Evolutionary conservation across 148 eudicot genomes (phyloP), one percentile per base, ranked within the genome.

Genomic region (Agrostemma githago): DNA sequence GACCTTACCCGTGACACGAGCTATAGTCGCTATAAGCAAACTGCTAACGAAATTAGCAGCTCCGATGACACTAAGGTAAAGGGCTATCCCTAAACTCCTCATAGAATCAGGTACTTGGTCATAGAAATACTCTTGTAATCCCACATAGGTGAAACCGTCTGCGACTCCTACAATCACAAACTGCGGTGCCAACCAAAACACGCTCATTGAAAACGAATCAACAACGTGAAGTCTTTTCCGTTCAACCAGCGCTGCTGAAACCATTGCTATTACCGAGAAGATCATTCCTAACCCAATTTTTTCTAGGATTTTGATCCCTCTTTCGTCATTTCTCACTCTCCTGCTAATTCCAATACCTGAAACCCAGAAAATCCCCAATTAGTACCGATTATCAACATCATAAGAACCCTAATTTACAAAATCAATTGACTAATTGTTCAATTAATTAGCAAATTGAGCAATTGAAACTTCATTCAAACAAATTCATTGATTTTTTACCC

Each of bases 101-200:
- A 89, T 87, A 1, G 91, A 89, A 74, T 89, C 94, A 8, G 94
- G 94, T 2, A 89, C 94, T 79, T 89, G 89, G n/a, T 84, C 94
- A 48, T 89, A 89, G 41, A 89, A 89, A 53, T 86, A 87, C 77
- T 89, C 95, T 79, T 90, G 95, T 63, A 90, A 71, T 20, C 95
- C 95, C 51, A 90, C 91, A 4, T 88, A 67, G 5, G 89, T 61
- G 38, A 89, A 89, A 21, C 89, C 91, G 17, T 89, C 94, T 8
- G 87, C 94, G 0, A 86, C 48, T 2, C 94, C 94, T 4, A 89
- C 80, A 39, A 87, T 81, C 16, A 87, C 51, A 72, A 80, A 81
- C 63, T 87, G 91, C 19, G 94, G 94, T n/a, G 88, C 89, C 62
- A 89, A 75, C 94, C 94, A 89, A 17, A 84, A 79, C 7, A 83